Percentiles rank a stretch among this genome's conserved stretches.
phyloP scores from a whole-genome alignment of 2,329 filamentous ascomycete species.

The Calonectria montana region DNA sequence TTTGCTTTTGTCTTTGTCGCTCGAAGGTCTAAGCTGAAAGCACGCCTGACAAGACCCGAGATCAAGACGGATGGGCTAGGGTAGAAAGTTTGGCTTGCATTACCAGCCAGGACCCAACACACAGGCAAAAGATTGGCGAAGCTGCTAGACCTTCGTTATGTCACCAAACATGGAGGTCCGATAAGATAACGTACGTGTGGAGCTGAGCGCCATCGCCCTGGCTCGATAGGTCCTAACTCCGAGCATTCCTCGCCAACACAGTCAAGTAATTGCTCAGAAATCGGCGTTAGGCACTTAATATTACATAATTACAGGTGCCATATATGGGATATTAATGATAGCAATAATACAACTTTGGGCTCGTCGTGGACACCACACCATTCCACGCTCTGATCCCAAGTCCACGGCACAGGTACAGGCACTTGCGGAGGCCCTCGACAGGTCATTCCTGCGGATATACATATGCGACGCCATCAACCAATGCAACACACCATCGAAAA shows the following conservation, averaged over 20 bases:
- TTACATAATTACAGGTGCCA: background rate
- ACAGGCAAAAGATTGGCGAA: background rate
- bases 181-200: constrained; percentile 43
- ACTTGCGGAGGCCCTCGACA: background rate
- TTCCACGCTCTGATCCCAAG: background rate
- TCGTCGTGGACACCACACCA: background rate
- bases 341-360: background rate
- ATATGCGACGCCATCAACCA: background rate
- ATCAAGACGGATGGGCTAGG: constrained; percentile 8
- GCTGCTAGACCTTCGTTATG: constrained; percentile 31
- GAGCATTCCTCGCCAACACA: background rate
- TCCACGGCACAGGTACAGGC: background rate
- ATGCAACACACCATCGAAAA: constrained; percentile 5
- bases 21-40: background rate
- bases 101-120: background rate
- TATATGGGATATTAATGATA: background rate
- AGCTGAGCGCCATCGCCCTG: background rate
- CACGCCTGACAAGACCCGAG: background rate
- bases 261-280: background rate
- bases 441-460: background rate
- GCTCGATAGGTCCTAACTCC: constrained; percentile 19
- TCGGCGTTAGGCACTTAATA: background rate
- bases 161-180: constrained; percentile 31
- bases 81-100: constrained; percentile 1
- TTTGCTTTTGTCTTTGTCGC: background rate